A percentile compares a stretch with the other conserved stretches of the same genome.
Conservation (phyloP, 768 basidiomycete genomes). For the Lactarius tabidus region DNA sequence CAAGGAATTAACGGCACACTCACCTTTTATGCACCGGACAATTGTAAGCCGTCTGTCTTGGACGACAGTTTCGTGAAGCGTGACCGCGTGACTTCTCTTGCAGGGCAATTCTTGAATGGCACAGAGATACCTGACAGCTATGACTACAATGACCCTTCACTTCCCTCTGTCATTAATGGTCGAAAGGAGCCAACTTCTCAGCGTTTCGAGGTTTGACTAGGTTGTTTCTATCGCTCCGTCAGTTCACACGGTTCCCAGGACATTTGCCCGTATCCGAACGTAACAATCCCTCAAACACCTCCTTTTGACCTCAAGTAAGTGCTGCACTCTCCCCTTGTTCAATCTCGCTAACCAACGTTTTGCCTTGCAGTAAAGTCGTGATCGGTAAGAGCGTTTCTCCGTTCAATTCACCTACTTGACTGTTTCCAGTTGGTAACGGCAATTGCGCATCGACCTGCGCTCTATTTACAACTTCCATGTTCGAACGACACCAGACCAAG, state of each 20-base stretch:
- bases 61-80: neutral
- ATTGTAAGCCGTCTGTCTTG: conserved; percentile 39
- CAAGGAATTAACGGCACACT: conserved; percentile 36
- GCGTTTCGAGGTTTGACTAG: conserved; percentile 32
- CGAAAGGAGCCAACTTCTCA: conserved; percentile 32
- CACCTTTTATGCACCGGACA: conserved; percentile 47
- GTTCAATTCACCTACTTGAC: neutral
- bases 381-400: conserved; percentile 6
- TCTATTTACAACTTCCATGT: conserved; percentile 53
- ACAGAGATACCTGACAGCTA: conserved; percentile 26
- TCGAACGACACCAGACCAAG: conserved; percentile 45
- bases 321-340: neutral
- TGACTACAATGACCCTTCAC: conserved; percentile 34
- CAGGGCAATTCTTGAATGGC: conserved; percentile 35
- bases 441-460: conserved; percentile 54
- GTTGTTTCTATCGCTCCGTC: neutral
- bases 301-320: conserved; percentile 22
- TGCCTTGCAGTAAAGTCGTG: conserved; percentile 11
- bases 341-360: neutral
- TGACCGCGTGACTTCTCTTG: neutral
- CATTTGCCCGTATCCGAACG: conserved; percentile 32
- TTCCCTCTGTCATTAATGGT: conserved; percentile 32
- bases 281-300: conserved; percentile 6
- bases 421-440: conserved; percentile 21
- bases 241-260: conserved; percentile 26